Base-by-base conservation (phyloP, 78 protist genomes). In the Acrasis kona region DNA sequence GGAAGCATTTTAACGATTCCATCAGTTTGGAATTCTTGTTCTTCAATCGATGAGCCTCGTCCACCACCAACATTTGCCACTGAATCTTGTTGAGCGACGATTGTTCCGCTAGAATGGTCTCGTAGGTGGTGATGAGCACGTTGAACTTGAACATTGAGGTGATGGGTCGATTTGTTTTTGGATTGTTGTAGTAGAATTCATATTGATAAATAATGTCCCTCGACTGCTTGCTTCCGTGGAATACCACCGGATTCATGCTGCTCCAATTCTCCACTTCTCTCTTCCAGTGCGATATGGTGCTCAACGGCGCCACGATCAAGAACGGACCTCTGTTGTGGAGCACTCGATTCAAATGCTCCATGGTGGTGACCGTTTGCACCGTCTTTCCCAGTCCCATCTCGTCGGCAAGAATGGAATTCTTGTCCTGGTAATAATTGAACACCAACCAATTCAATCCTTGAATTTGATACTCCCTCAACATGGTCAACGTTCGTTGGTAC, bases 391-490 rank as follows among this genome's bases (percentile, higher is more conserved):
- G 72, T 3, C 92, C 92, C 92, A 87, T 83, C 69, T 88, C 89
- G 34, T 84, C 87, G 10, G 85, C 86, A 0, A 76, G 28, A 40
- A 70, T 79, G 12, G 77, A 96, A 71, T 88, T 94, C 85, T 94
- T 84, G 70, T 95, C 95, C 65, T 85, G 67, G 37, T 84, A 83
- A 77, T 91, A 69, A 70, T 91, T 82, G 35, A 65, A 34, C 70
- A 91, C 66, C 27, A 97, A 31, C 98, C 98, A 97, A 73, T 92
- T 85, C 67, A 97, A 81, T 32, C 97, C 99, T 34, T 88, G 78
- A 7, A 91, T 27, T 74, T 97, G 99, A 84, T 97, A 94, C 36
- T 85, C 84, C 36, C 92, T 88, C 93, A 96, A 84, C 38, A 31
- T 75, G n/a, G n/a, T n/a, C n/a, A n/a, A n/a, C n/a, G n/a, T n/a